phyloP scores from a whole-genome alignment of 805 yeast genomes.

The Zygotorulaspora chibaensis region DNA sequence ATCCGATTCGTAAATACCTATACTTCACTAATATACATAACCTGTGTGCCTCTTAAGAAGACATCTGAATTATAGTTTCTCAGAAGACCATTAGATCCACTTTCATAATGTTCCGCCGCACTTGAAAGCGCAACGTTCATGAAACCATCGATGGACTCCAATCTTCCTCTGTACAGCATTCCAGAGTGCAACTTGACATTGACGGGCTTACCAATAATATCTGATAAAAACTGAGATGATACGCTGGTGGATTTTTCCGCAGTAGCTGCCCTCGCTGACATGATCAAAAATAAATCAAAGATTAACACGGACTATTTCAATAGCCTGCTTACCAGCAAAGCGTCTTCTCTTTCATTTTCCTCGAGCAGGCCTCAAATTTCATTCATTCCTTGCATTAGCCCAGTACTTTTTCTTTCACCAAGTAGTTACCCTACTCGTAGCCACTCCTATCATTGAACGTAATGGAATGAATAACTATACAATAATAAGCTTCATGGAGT shows the following conservation, averaged over 20 bases:
- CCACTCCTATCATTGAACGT: too few relatives aligned
- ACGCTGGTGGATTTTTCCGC: slow-evolving; percentile 30
- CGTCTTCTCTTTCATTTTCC: too few relatives aligned
- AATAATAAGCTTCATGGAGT: too few relatives aligned
- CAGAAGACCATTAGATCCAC: slow-evolving; percentile 28
- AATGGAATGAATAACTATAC: too few relatives aligned
- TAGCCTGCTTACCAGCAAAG: too few relatives aligned
- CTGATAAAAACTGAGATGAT: slow-evolving; percentile 75
- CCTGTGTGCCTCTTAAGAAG: slow-evolving; percentile 37
- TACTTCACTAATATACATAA: slow-evolving; percentile 35
- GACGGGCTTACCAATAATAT: slow-evolving; percentile 74
- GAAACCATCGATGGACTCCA: slow-evolving; percentile 92
- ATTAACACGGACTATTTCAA: too few relatives aligned
- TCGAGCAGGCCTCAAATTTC: too few relatives aligned
- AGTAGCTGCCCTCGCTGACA: slow-evolving; percentile 4
- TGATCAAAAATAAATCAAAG: not conserved
- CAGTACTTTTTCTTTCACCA: too few relatives aligned
- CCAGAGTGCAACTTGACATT: slow-evolving; percentile 84
- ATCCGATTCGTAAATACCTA: slow-evolving; percentile 5
- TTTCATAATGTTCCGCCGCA: slow-evolving; percentile 54
- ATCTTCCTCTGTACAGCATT: slow-evolving; percentile 68
- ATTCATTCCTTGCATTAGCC: too few relatives aligned
- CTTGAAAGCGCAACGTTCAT: slow-evolving; percentile 89
- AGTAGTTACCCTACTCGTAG: too few relatives aligned
- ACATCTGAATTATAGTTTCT: slow-evolving; percentile 33